A percentile compares a stretch with the other conserved stretches of the same genome.
Conservation (phyloP, 345 rosid species). For the Laguncularia racemosa region DNA sequence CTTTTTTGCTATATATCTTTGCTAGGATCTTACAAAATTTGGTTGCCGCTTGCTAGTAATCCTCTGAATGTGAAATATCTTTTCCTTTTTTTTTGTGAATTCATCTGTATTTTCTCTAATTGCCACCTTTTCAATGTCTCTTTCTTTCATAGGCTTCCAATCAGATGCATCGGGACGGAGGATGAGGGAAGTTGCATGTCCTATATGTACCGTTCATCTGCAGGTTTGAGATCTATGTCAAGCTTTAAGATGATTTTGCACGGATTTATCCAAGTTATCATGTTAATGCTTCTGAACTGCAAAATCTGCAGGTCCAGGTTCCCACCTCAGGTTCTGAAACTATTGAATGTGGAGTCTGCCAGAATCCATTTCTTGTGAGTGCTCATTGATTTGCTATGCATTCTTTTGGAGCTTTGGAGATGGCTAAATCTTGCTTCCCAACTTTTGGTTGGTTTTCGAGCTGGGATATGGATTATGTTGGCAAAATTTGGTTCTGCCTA, state of each 20-base stretch:
- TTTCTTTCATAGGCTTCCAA: constrained; percentile 41
- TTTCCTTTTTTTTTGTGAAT: too few relatives aligned
- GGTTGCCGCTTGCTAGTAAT: too few relatives aligned
- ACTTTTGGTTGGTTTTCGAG: too few relatives aligned
- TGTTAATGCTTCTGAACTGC: neutral
- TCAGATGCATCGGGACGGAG: constrained; percentile 69
- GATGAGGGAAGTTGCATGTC: constrained; percentile 97
- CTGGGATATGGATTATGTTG: too few relatives aligned
- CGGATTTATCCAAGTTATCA: neutral
- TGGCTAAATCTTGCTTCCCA: too few relatives aligned
- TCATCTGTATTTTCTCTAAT: too few relatives aligned
- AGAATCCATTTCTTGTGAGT: constrained; percentile 89
- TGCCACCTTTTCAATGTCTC: neutral
- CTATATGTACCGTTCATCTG: constrained; percentile 93
- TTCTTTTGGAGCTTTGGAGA: neutral
- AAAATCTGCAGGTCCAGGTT: constrained; percentile 74
- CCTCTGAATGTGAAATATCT: too few relatives aligned
- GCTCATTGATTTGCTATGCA: constrained; percentile 44
- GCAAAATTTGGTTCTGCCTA: too few relatives aligned
- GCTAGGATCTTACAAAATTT: too few relatives aligned
- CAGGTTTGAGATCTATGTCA: constrained; percentile 39
- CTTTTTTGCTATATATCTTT: too few relatives aligned
- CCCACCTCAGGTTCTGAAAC: constrained; percentile 98
- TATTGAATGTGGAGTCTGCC: constrained; percentile 98
- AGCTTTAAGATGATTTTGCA: neutral